Evolutionary conservation across 2,329 filamentous ascomycete genomes (phyloP).

Genomic region (Zasmidium citrigriseum): DNA sequence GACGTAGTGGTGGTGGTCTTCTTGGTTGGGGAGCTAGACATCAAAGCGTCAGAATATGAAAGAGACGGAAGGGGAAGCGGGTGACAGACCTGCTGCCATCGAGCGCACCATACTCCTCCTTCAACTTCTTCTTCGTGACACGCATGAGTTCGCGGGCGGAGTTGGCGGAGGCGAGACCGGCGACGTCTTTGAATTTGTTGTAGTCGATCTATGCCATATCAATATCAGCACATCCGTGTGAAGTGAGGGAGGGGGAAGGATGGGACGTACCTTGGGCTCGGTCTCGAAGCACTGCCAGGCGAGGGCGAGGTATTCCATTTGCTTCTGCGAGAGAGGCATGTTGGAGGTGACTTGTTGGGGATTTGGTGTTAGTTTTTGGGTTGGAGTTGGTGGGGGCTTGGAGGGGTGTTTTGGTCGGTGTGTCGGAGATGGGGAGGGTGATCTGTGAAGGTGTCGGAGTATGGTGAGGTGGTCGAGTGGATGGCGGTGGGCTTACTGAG

Average conservation of each 20-base stretch:
- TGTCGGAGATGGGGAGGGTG: background rate
- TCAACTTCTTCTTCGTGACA: slow-evolving; percentile 37
- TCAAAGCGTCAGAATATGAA: background rate
- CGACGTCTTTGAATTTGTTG: slow-evolving; percentile 32
- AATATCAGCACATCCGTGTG: background rate
- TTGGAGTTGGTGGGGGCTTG: background rate
- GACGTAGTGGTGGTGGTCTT: background rate
- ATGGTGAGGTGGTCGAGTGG: background rate
- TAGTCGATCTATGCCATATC: slow-evolving; percentile 33
- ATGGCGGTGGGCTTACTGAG: background rate
- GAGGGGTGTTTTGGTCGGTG: background rate
- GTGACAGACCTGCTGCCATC: slow-evolving; percentile 5
- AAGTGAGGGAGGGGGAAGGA: background rate
- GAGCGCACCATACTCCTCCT: slow-evolving; percentile 28
- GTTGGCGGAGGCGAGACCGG: slow-evolving; percentile 26
- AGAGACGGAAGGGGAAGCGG: background rate
- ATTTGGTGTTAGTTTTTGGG: background rate
- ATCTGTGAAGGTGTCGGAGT: background rate
- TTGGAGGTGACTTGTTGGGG: background rate
- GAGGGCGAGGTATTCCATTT: slow-evolving; percentile 32
- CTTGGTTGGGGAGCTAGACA: background rate
- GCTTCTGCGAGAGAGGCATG: slow-evolving; percentile 31
- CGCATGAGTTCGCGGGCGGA: slow-evolving; percentile 37
- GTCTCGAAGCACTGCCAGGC: slow-evolving; percentile 36
- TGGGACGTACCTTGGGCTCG: slow-evolving; percentile 30